Percentiles rank a stretch among this genome's conserved stretches.
These are phyloP conservation scores for Cubamyces sp. DNA, from an alignment of 768 basidiomycete species.

Conservation along the genomic window DNA sequence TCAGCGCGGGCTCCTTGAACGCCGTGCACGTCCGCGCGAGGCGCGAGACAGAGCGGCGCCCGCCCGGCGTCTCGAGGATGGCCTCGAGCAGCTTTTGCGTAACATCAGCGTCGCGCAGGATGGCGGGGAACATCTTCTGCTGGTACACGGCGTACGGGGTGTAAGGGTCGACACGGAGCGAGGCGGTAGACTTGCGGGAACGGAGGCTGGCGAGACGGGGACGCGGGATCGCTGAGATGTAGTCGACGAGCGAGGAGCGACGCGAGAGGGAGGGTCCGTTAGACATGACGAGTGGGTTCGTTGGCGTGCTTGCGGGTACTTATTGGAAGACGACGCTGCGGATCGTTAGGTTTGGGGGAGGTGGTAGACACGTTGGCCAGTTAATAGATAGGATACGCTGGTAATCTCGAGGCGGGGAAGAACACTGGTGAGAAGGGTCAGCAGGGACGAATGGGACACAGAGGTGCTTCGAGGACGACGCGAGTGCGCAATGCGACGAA, in stretches of 20 bases:
- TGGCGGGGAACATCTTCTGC: slow-evolving; percentile 53
- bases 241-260: slow-evolving; percentile 35
- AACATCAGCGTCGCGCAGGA: slow-evolving; percentile 67
- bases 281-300: slow-evolving; percentile 28
- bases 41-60: slow-evolving; percentile 68
- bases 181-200: slow-evolving; percentile 36
- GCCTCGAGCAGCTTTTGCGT: slow-evolving; percentile 55
- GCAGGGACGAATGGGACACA: slow-evolving; percentile 12
- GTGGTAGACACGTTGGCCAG: slow-evolving; percentile 8
- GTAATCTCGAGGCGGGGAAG: slow-evolving; percentile 22
- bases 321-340: slow-evolving; percentile 26
- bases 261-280: slow-evolving; percentile 34
- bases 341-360: slow-evolving; percentile 29
- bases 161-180: slow-evolving; percentile 34
- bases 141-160: slow-evolving; percentile 50
- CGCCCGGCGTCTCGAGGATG: slow-evolving; percentile 60
- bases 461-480: slow-evolving; percentile 19
- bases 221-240: slow-evolving; percentile 30
- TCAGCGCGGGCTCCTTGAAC: slow-evolving; percentile 72
- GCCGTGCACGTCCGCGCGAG: slow-evolving; percentile 76
- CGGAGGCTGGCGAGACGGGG: slow-evolving; percentile 34
- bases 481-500: slow-evolving; percentile 23
- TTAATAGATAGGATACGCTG: slow-evolving; percentile 14
- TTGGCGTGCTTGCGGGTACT: slow-evolving; percentile 23
- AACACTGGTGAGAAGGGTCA: slow-evolving; percentile 11